Evolutionary conservation across 192 early-diverging fungal species (phyloP), one percentile per base, ranked within the genome.

Genomic region (Haplosporangium gracile): DNA sequence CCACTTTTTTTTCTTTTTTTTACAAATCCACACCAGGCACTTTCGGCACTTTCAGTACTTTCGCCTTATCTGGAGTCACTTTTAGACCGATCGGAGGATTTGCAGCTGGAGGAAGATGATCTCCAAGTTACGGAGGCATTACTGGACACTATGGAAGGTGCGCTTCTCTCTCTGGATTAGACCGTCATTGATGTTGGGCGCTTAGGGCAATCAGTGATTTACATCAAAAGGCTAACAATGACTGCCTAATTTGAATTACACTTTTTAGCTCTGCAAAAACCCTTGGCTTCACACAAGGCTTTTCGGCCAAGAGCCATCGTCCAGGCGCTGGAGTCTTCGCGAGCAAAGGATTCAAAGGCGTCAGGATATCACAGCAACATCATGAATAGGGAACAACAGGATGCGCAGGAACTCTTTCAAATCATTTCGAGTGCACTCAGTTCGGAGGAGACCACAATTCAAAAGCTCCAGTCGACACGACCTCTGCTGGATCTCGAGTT

Each of bases 321-420:
- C 49, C 84, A 89, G 0, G 95, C 94, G 32, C 85, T 95, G 70
- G 90, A 81, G 42, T 69, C 63, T 42, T 81, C 91, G 11, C 53
- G 84, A 24, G 32, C 84, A 6, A 86, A 71, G 68, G 79, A 81
- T 22, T 74, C 79, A 43, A 81, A 73, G 32, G 55, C 83, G 36
- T 85, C 83, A 57, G 78, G 79, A 81, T 90, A 91, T 32, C 83
- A 86, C 60, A 90, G 88, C 70, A 89, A 88, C 29, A 83, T 96
- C 43, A 91, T 93, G 70, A 93, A 94, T 72, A 91, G 92, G 70
- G 94, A 94, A 80, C 95, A 96, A 74, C 93, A 97, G 90, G 97
- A 98, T 78, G 97, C 97, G 13, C 96, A 98, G 85, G 97, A 98
- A 84, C 91, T 97, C 15, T 94, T 97, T 71, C 94, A 96, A 80